phyloP scores from a whole-genome alignment of 148 eudicot species.

The Vaccinium myrtillus region DNA sequence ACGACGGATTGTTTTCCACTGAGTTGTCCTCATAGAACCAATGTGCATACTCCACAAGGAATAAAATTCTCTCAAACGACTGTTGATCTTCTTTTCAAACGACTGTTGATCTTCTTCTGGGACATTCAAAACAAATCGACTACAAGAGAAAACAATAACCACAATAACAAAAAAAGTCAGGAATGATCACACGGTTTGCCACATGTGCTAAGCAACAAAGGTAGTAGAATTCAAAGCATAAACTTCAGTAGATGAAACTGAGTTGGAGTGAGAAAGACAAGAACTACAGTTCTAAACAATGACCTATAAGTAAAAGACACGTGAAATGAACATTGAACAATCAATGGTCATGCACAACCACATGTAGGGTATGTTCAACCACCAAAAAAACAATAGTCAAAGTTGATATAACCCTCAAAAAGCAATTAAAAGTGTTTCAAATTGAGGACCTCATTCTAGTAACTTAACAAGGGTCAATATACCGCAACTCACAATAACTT shows the following conservation, averaged over 20 bases:
- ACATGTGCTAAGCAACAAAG: not conserved
- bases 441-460: not conserved
- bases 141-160: slow-evolving; percentile 35
- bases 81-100: slow-evolving; percentile 97
- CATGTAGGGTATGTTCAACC: not conserved
- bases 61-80: slow-evolving; percentile 92
- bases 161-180: not conserved
- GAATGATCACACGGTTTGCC: not conserved
- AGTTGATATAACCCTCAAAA: not conserved
- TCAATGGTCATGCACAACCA: not conserved
- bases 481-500: too few species aligned
- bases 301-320: not conserved
- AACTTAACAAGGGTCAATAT: too few species aligned
- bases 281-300: not conserved
- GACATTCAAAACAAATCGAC: slow-evolving; percentile 98
- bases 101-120: too few species aligned
- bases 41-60: slow-evolving; percentile 98
- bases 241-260: not conserved
- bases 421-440: not conserved
- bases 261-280: not conserved
- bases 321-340: not conserved
- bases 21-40: slow-evolving; percentile 99
- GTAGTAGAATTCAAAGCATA: not conserved
- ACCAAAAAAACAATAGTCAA: not conserved
- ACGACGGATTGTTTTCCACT: slow-evolving; percentile 89